Evolutionary conservation across 2,329 filamentous ascomycete species (phyloP).

Genomic region (Bimuria novae-zelandiae): DNA sequence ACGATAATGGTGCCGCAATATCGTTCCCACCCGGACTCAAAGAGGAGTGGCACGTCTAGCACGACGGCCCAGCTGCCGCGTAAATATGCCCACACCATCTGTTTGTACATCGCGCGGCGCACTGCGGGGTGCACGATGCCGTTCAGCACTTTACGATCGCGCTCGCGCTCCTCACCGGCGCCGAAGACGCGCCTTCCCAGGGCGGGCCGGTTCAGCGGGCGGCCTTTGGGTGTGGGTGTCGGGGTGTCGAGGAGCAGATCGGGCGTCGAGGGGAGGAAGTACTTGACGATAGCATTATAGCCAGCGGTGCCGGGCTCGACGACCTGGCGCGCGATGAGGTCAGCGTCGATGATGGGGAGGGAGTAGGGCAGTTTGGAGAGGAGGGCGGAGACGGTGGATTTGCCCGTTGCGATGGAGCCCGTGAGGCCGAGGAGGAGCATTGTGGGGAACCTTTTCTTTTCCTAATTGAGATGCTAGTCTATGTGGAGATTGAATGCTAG

Average conservation of each 20-base stretch:
- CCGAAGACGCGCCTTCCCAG: slow-evolving; percentile 89
- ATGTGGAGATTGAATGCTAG: too few relatives aligned
- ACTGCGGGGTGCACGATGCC: slow-evolving; percentile 92
- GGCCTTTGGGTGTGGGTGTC: slow-evolving; percentile 59
- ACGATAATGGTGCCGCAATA: slow-evolving; percentile 86
- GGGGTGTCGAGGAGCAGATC: slow-evolving; percentile 68
- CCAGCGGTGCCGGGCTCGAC: slow-evolving; percentile 88
- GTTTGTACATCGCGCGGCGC: slow-evolving; percentile 76
- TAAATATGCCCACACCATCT: slow-evolving; percentile 74
- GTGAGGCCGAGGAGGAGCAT: slow-evolving; percentile 98
- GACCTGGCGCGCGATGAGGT: slow-evolving; percentile 87
- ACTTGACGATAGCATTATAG: slow-evolving; percentile 78
- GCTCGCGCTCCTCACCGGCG: slow-evolving; percentile 68
- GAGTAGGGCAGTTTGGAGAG: slow-evolving; percentile 80
- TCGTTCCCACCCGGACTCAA: slow-evolving; percentile 83
- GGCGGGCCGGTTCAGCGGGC: slow-evolving; percentile 82
- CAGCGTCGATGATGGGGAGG: slow-evolving; percentile 91
- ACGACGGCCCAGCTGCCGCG: slow-evolving; percentile 85
- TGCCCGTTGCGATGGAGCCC: slow-evolving; percentile 96
- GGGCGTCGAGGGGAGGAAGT: slow-evolving; percentile 83
- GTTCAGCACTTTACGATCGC: slow-evolving; percentile 79
- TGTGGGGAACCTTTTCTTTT: slow-evolving; percentile 9
- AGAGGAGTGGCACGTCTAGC: slow-evolving; percentile 88
- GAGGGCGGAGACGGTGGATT: slow-evolving; percentile 89
- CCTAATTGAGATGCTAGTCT: not conserved